These are phyloP conservation scores for Russula emetica DNA, from an alignment of 768 basidiomycete species.

Conservation along the genomic window DNA sequence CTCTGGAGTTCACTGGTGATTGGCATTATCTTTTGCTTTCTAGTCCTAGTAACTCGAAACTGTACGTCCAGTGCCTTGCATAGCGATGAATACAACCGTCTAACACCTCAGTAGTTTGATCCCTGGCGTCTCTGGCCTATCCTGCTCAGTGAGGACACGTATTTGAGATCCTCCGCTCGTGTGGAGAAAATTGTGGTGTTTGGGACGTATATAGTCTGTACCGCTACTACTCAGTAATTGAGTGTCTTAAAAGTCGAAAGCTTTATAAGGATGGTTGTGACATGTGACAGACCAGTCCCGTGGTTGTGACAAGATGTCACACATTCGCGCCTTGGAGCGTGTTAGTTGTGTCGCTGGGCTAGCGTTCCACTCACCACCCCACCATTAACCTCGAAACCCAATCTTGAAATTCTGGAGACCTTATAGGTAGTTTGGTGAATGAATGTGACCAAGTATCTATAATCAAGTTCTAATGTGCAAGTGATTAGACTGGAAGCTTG, in stretches of 20 bases:
- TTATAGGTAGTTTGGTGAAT: conserved; percentile 3
- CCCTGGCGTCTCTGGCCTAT: background rate
- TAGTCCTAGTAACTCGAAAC: background rate
- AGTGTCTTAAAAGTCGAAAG: too few relatives aligned
- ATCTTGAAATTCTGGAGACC: background rate
- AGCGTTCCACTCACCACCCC: background rate
- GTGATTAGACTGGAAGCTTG: conserved; percentile 4
- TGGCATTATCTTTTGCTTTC: background rate
- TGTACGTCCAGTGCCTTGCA: background rate
- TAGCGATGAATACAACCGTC: background rate
- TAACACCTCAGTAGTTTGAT: background rate
- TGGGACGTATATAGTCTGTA: background rate
- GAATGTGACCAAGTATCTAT: background rate
- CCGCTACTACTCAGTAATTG: background rate
- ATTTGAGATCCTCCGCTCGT: background rate
- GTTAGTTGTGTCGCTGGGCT: background rate
- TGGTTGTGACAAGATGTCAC: background rate
- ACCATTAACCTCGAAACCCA: background rate
- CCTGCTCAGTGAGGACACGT: background rate
- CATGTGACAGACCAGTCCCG: background rate
- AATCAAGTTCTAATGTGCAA: background rate
- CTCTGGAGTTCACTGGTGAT: background rate
- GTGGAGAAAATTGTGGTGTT: background rate
- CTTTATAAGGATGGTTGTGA: too few relatives aligned
- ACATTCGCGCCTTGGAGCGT: background rate